A percentile compares a stretch with the other conserved stretches of the same genome.
These are phyloP conservation scores for Passalora sequoiae DNA, from an alignment of 2,329 filamentous ascomycete genomes.

Conservation along the genomic window DNA sequence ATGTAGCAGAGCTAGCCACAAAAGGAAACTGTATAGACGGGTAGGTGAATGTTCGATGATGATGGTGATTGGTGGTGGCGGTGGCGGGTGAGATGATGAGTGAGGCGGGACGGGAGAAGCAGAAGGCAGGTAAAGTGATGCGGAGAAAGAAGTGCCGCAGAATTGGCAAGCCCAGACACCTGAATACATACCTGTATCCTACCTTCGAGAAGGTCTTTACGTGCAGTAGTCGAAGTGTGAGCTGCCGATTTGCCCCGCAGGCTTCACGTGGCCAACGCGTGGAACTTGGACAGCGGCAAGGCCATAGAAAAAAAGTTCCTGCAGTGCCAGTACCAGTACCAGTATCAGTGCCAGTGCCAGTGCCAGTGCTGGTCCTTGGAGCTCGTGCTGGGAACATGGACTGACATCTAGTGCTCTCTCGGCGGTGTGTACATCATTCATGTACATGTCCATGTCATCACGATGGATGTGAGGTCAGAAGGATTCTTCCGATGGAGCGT, in stretches of 20 bases:
- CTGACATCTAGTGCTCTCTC: too few species aligned
- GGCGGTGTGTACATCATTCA: too few species aligned
- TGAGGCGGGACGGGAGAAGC: background rate
- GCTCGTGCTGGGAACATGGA: too few species aligned
- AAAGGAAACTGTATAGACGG: background rate
- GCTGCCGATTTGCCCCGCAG: background rate
- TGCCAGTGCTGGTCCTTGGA: too few species aligned
- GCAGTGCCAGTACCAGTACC: too few species aligned
- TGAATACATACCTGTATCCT: background rate
- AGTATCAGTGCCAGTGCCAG: too few species aligned
- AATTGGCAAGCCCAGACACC: background rate
- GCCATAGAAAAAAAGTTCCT: too few species aligned
- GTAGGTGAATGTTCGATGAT: conserved; percentile 1
- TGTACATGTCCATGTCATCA: too few species aligned
- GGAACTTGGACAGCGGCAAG: too few species aligned
- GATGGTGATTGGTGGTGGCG: conserved; percentile 3
- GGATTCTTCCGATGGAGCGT: too few species aligned
- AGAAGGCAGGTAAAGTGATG: background rate
- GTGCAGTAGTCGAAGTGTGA: background rate
- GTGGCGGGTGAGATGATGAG: too few species aligned
- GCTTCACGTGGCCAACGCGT: background rate
- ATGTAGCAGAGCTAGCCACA: background rate
- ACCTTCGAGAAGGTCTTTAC: background rate
- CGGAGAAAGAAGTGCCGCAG: background rate
- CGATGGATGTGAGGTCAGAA: too few species aligned